Evolutionary conservation across 2,329 filamentous ascomycete species (phyloP).

Genomic region (Cytospora paraplurivora): DNA sequence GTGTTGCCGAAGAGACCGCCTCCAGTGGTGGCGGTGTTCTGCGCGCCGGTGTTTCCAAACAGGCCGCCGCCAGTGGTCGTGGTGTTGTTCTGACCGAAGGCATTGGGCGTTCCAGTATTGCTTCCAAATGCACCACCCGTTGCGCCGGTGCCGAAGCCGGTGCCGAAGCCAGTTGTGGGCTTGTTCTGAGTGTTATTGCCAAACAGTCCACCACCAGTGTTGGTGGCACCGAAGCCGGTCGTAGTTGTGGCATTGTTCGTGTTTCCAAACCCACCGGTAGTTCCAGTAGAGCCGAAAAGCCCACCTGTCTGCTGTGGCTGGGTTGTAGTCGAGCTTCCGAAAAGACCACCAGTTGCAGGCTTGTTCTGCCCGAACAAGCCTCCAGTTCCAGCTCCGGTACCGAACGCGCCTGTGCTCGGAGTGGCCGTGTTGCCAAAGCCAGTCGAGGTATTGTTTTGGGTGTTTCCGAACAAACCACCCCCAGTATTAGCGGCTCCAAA

Average conservation of each 20-base stretch:
- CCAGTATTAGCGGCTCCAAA: conserved; percentile 39
- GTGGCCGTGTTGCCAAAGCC: conserved; percentile 47
- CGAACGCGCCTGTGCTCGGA: conserved; percentile 39
- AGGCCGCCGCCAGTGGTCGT: conserved; percentile 37
- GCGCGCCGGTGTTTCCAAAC: conserved; percentile 37
- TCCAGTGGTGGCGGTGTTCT: conserved; percentile 39
- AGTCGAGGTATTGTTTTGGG: conserved; percentile 42
- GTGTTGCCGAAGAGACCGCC: conserved; percentile 31
- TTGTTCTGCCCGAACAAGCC: conserved; percentile 44
- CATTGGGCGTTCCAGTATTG: conserved; percentile 35
- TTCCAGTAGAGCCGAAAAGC: conserved; percentile 43
- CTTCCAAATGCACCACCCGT: conserved; percentile 39
- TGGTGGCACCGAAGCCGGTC: conserved; percentile 8
- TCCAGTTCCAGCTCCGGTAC: conserved; percentile 15
- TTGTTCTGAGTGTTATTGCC: conserved; percentile 33
- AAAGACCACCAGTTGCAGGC: conserved; percentile 32
- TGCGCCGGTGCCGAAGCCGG: conserved; percentile 29
- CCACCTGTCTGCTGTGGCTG: conserved; percentile 36
- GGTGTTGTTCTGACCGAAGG: conserved; percentile 41
- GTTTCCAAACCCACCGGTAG: conserved; percentile 36
- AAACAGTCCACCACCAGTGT: conserved; percentile 38
- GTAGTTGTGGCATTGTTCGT: conserved; percentile 30
- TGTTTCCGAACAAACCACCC: conserved; percentile 45
- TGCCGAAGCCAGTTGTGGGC: conserved; percentile 29
- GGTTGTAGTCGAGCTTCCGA: conserved; percentile 42